Percentiles rank a stretch among this genome's conserved stretches.
Conservation (phyloP, 2,329 filamentous ascomycete species). For the Phaeoacremonium minimum region DNA sequence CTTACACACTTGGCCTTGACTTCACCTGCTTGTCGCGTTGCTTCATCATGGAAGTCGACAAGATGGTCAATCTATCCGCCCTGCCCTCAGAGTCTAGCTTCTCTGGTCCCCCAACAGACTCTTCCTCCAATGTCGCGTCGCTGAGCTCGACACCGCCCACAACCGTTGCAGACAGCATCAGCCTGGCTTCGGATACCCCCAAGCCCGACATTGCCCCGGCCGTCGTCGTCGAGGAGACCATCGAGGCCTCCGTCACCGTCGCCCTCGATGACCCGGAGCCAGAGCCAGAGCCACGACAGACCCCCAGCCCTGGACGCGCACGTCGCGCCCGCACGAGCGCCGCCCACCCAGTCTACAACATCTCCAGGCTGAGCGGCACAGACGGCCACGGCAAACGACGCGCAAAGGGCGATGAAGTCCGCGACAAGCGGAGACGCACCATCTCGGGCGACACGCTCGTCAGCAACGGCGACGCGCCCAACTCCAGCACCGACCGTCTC, state of each 20-base stretch:
- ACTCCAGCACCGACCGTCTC: conserved; percentile 16
- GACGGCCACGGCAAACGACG: conserved; percentile 54
- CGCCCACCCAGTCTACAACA: conserved; percentile 62
- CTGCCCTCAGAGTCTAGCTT: conserved; percentile 19
- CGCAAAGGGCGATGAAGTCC: conserved; percentile 44
- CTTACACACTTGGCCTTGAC: too few relatives aligned
- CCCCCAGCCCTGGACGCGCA: conserved; percentile 29
- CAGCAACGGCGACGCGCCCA: conserved; percentile 15
- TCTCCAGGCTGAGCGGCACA: conserved; percentile 58
- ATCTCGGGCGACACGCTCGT: conserved; percentile 35
- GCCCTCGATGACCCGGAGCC: conserved; percentile 3
- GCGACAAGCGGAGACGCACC: conserved; percentile 39
- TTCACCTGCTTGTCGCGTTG: too few relatives aligned
- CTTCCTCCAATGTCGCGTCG: conserved; percentile 20
- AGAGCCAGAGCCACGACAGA: conserved; percentile 5
- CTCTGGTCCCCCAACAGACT: conserved; percentile 20
- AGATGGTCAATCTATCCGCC: conserved; percentile 14
- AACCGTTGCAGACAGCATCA: conserved; percentile 23
- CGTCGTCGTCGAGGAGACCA: conserved; percentile 17
- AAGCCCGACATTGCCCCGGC: conserved; percentile 13
- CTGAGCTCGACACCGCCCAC: conserved; percentile 25
- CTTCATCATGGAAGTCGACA: too few relatives aligned
- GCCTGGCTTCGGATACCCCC: conserved; percentile 20
- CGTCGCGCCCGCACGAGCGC: conserved; percentile 47
- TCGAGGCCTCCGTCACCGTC: conserved; percentile 13